phyloP scores from a whole-genome alignment of 768 basidiomycete species.

The Pleurotus giganteus region DNA sequence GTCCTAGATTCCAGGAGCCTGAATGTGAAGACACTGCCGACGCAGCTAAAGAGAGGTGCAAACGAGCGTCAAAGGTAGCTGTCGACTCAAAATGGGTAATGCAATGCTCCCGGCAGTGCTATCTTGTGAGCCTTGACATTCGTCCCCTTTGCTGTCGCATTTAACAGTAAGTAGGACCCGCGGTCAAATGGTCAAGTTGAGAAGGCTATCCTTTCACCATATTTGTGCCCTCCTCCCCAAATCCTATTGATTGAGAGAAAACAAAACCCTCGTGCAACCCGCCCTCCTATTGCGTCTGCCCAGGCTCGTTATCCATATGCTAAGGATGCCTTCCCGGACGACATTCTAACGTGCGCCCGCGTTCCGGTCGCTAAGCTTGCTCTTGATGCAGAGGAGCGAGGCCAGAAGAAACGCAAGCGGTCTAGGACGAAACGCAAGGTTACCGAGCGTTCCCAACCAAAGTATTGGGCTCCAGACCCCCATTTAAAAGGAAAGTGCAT shows the following conservation, averaged over 20 bases:
- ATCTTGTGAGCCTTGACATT: slow-evolving; percentile 15
- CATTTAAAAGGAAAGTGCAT: slow-evolving; percentile 33
- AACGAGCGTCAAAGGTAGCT: slow-evolving; percentile 36
- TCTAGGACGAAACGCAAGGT: slow-evolving; percentile 3
- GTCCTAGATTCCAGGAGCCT: slow-evolving; percentile 42
- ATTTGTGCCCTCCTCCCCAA: slow-evolving; percentile 14
- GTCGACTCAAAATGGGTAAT: slow-evolving; percentile 34
- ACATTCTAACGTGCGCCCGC: slow-evolving; percentile 21
- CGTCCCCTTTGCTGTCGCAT: background rate
- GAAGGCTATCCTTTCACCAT: slow-evolving; percentile 6
- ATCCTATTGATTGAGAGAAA: slow-evolving; percentile 28
- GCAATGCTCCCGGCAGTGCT: slow-evolving; percentile 17
- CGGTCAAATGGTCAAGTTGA: slow-evolving; percentile 5
- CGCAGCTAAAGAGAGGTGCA: slow-evolving; percentile 41
- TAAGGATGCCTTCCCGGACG: slow-evolving; percentile 11
- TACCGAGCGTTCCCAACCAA: slow-evolving; percentile 28
- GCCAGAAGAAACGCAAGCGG: slow-evolving; percentile 17
- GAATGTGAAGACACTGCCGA: slow-evolving; percentile 45
- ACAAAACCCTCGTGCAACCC: slow-evolving; percentile 34
- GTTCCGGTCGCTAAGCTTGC: background rate
- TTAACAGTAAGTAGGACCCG: background rate
- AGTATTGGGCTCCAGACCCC: slow-evolving; percentile 41
- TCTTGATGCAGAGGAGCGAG: slow-evolving; percentile 10
- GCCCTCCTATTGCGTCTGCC: slow-evolving; percentile 34
- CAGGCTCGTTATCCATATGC: slow-evolving; percentile 34